phyloP scores from a whole-genome alignment of 176 grass and related monocot species.

The Rhynchospora breviuscula region DNA sequence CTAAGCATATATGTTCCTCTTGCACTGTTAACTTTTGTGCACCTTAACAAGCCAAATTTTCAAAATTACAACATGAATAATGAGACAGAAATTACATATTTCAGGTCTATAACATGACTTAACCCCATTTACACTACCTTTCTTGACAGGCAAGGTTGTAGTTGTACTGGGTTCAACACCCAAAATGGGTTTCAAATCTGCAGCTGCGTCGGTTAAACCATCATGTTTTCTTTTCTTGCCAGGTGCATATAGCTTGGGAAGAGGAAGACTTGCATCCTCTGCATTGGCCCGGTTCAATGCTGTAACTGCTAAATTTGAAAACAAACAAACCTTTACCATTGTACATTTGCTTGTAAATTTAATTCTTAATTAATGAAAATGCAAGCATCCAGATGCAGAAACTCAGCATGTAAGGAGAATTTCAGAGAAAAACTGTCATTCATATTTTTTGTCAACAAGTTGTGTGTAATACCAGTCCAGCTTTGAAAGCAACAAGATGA shows the following conservation, averaged over 20 bases:
- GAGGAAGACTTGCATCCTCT: constrained; percentile 79
- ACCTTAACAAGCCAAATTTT: constrained; percentile 34
- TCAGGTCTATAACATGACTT: neutral
- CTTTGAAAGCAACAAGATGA: neutral
- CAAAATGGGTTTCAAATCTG: constrained; percentile 27
- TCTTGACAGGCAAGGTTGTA: constrained; percentile 38
- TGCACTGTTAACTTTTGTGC: constrained; percentile 62
- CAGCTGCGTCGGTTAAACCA: constrained; percentile 27
- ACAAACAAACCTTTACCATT: constrained; percentile 13
- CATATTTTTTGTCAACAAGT: neutral
- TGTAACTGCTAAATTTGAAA: constrained; percentile 46
- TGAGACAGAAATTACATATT: neutral
- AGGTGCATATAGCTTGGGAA: constrained; percentile 60
- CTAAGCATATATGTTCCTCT: constrained; percentile 58
- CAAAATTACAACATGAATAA: constrained; percentile 24
- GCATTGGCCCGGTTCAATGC: constrained; percentile 84
- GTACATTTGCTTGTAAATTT: constrained; percentile 1
- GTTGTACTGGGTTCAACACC: constrained; percentile 27
- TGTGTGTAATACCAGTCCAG: neutral
- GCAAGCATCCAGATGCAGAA: neutral
- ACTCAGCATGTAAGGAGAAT: neutral
- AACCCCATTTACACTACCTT: constrained; percentile 38
- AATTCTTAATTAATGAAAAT: neutral
- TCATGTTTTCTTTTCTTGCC: constrained; percentile 92
- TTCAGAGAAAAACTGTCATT: neutral